Percentiles rank a stretch among this genome's conserved stretches.
Conservation (phyloP, 306 rosid genomes). For the Dicorynia guianensis region DNA sequence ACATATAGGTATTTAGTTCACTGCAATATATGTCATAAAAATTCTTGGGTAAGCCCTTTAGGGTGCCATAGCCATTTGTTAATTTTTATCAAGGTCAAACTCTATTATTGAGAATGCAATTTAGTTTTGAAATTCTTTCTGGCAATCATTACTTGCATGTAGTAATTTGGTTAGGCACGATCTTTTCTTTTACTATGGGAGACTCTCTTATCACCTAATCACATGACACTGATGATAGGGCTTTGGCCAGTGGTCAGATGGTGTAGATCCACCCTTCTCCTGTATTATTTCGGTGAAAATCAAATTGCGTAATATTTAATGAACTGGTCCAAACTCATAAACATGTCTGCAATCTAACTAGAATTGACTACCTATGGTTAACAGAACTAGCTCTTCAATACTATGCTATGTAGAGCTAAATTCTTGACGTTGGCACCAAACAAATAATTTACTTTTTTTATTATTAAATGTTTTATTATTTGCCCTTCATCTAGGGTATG, state of each 20-base stretch:
- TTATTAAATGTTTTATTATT: conserved; percentile 10
- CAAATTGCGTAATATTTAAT: conserved; percentile 79
- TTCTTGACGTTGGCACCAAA: conserved; percentile 34
- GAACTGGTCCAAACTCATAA: conserved; percentile 80
- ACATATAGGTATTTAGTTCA: conserved; percentile 85
- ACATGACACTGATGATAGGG: conserved; percentile 80
- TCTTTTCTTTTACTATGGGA: conserved; percentile 24
- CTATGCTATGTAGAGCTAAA: conserved; percentile 67
- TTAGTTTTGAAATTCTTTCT: conserved; percentile 17
- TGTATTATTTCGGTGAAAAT: conserved; percentile 66
- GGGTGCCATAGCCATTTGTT: conserved; percentile 19
- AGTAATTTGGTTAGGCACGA: conserved; percentile 9
- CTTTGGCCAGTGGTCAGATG: conserved; percentile 79
- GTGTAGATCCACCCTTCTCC: conserved; percentile 98
- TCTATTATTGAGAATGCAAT: not conserved
- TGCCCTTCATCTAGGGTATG: conserved; percentile 5
- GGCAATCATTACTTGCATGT: conserved; percentile 21
- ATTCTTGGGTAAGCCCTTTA: conserved; percentile 21
- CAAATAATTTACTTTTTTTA: conserved; percentile 42
- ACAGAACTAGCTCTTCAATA: conserved; percentile 91
- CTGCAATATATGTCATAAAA: conserved; percentile 17
- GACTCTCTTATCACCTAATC: conserved; percentile 28
- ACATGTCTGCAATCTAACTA: conserved; percentile 72
- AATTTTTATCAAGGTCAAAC: conserved; percentile 2
- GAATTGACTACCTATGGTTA: conserved; percentile 82